A percentile compares a stretch with the other conserved stretches of the same genome.
These are phyloP conservation scores for Rubroboletus satanas DNA, from an alignment of 768 basidiomycete genomes.

Conservation along the genomic window DNA sequence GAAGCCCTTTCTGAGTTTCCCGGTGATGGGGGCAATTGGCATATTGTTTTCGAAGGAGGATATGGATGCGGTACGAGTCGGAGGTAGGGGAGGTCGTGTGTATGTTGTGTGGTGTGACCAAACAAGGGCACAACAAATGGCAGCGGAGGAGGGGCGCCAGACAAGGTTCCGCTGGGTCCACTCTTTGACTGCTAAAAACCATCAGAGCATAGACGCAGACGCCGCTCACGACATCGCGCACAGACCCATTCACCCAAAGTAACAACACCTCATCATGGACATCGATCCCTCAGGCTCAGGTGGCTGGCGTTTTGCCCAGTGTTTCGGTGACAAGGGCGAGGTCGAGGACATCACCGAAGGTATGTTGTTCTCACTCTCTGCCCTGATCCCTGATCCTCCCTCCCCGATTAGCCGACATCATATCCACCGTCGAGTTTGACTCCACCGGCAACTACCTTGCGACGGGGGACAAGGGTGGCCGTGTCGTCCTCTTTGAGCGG, in stretches of 20 bases:
- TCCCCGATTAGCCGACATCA: constrained; percentile 86
- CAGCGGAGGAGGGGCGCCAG: constrained; percentile 20
- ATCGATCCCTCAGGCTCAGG: constrained; percentile 79
- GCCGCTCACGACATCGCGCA: constrained; percentile 6
- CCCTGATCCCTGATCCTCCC: constrained; percentile 13
- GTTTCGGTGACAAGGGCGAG: constrained; percentile 99
- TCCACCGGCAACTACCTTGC: constrained; percentile 99
- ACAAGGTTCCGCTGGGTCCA: constrained; percentile 15
- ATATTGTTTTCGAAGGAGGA: constrained; percentile 37
- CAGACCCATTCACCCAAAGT: constrained; percentile 1
- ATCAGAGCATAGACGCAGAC: constrained; percentile 12
- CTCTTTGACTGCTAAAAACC: constrained; percentile 12
- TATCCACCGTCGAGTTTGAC: constrained; percentile 99
- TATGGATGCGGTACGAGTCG: constrained; percentile 30
- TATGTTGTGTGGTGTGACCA: constrained; percentile 17
- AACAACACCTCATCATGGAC: constrained; percentile 53
- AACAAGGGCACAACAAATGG: constrained; percentile 33
- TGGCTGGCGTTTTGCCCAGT: constrained; percentile 98
- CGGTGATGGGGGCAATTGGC: constrained; percentile 89
- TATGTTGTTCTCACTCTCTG: constrained; percentile 33
- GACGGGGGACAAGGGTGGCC: constrained; percentile 98
- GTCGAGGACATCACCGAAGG: constrained; percentile 99
- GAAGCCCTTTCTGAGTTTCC: constrained; percentile 89
- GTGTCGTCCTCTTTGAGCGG: constrained; percentile 97
- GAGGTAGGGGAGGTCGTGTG: constrained; percentile 8